Base-by-base conservation (phyloP, 1,284 basidiomycete species). In the Cutaneotrichosporon curvatum region DNA sequence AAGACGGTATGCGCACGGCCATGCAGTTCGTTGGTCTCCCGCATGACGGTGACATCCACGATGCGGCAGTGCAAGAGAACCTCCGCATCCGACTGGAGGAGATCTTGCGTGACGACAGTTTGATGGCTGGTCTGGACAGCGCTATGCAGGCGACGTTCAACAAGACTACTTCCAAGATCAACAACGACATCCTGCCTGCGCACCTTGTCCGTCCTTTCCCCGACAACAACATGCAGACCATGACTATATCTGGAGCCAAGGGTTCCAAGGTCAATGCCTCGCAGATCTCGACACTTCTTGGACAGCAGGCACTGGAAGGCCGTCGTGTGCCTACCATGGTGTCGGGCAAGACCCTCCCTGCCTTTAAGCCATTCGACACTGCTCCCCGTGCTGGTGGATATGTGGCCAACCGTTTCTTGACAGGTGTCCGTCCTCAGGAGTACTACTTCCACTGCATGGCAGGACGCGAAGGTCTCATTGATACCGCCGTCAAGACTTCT, bases 371-470 rank as follows among this genome's bases (percentile, higher is more conserved):
- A 0, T 97, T 97, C 71, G 95, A 98, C 72, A 98, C 95, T 4
- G 85, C 84, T 48, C 90, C 94, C 1, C 87, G 96, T 53, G 94
- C 95, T 15, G 95, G 95, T 71, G 95, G 95, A n/a, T 99, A 95
- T 70, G 88, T 99, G 41, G 90, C 88, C n/a, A 95, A 92, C 70
- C 89, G 95, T 43, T 99, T 99, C 81, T 80, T 99, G 76, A 98
- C 95, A 16, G 95, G 95, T 51, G 85, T 99, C 67, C 88, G 87
- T 55, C 95, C 95, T 0, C 95, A 99, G 69, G 95, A 99, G 71
- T 99, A 96, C 75, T 99, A 96, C 76, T 99, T 99, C 80, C 95
- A 98, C 75, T 44, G 95, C 72, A 99, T 99, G 95, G 92, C 95
- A 50, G 95, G 95, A 45, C 83, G 95, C 61, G 95, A 98, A 75